Conservation (phyloP, 2,329 filamentous ascomycete genomes). For the Parastagonospora nodorum region DNA sequence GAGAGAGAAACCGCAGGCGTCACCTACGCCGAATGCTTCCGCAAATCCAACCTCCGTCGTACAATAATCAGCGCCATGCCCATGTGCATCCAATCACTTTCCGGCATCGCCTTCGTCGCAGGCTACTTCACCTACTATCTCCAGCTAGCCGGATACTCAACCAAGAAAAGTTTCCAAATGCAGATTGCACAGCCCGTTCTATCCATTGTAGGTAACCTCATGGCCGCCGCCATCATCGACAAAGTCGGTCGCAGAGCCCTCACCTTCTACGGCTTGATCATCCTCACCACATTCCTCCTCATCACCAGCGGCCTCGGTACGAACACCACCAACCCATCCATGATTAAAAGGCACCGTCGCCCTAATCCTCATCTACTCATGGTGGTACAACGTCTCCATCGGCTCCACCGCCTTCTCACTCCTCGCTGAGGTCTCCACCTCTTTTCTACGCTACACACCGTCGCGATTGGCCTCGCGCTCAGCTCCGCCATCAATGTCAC, state of each 20-base stretch:
- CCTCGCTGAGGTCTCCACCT: conserved; percentile 77
- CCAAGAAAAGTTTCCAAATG: conserved; percentile 43
- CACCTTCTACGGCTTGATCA: conserved; percentile 2
- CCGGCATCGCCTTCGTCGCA: conserved; percentile 18
- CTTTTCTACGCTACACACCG: conserved; percentile 74
- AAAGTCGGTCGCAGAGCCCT: conserved; percentile 5
- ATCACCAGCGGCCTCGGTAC: conserved; percentile 4
- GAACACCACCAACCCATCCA: neutral
- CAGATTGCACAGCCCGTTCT: conserved; percentile 59
- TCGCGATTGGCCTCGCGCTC: conserved; percentile 40
- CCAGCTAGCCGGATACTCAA: conserved; percentile 45
- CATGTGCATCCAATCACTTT: conserved; percentile 47
- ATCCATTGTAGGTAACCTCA: conserved; percentile 66
- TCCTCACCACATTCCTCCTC: conserved; percentile 5
- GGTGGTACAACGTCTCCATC: conserved; percentile 80
- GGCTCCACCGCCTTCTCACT: conserved; percentile 86
- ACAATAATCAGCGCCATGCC: conserved; percentile 67
- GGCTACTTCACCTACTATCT: conserved; percentile 50
- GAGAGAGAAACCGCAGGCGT: conserved; percentile 58
- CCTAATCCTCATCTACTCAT: conserved; percentile 43
- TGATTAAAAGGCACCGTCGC: conserved; percentile 47
- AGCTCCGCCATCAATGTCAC: conserved; percentile 35
- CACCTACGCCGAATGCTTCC: conserved; percentile 80
- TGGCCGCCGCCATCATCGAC: conserved; percentile 28
- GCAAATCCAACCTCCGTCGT: conserved; percentile 72